Conservation (phyloP, 805 yeast species). For the Myxozyma geophila region DNA sequence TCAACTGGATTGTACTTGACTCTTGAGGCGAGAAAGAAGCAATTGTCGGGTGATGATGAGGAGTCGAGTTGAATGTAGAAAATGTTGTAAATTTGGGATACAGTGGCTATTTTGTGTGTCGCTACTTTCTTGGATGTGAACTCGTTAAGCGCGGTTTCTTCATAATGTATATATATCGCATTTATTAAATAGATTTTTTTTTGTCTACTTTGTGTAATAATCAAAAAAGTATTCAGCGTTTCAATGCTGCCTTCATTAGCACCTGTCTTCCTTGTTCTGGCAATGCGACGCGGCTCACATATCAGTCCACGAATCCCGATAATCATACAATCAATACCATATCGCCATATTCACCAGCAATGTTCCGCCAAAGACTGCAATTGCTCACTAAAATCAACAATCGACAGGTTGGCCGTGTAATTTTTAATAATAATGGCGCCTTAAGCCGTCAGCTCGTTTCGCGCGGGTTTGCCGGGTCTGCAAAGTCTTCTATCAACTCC, state of each 20-base stretch:
- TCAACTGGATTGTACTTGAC: conserved; percentile 72
- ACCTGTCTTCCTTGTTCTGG: too few relatives aligned
- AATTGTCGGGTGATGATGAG: conserved; percentile 38
- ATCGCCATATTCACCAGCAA: not conserved
- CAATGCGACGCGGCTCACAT: too few relatives aligned
- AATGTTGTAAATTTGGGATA: not conserved
- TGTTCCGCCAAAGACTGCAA: not conserved
- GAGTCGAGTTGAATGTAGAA: not conserved
- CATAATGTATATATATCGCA: not conserved
- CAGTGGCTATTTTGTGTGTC: not conserved
- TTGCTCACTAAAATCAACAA: too few relatives aligned
- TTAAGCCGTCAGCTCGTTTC: too few relatives aligned
- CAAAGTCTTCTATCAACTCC: not conserved
- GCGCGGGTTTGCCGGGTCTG: too few relatives aligned
- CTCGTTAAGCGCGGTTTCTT: not conserved
- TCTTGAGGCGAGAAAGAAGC: conserved; percentile 64
- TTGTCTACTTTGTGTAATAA: not conserved
- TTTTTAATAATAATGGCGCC: too few relatives aligned
- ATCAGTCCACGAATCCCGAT: too few relatives aligned
- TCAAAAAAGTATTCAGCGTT: not conserved
- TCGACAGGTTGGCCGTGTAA: too few relatives aligned
- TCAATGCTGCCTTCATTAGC: too few relatives aligned
- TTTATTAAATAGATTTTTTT: not conserved
- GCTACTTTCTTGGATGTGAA: not conserved
- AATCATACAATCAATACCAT: not conserved